These are phyloP conservation scores for Bidens hawaiensis DNA, from an alignment of 140 eudicot species.

Conservation along the genomic window DNA sequence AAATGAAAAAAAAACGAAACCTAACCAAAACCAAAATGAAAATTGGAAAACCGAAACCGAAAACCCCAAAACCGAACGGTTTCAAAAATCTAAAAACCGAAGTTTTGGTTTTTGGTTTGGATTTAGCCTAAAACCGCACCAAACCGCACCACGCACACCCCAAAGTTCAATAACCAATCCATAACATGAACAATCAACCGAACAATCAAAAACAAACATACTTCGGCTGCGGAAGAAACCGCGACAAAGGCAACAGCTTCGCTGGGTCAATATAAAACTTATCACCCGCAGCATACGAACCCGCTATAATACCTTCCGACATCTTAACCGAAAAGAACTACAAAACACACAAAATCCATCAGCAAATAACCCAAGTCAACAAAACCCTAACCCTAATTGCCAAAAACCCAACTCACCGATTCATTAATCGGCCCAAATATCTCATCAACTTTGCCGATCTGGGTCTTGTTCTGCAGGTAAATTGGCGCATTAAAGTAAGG, in stretches of 20 bases:
- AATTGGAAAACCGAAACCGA: too few species aligned
- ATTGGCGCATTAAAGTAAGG: constrained; percentile 93
- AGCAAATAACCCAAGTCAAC: neutral
- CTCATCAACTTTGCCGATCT: constrained; percentile 94
- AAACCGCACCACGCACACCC: neutral
- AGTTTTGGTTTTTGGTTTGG: too few species aligned
- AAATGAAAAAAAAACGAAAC: too few species aligned
- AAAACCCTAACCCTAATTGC: neutral
- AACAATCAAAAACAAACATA: constrained; percentile 23
- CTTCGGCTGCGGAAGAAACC: constrained; percentile 94
- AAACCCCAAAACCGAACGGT: neutral
- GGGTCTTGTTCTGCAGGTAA: constrained; percentile 83
- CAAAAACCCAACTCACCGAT: constrained; percentile 53
- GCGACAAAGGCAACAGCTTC: constrained; percentile 73
- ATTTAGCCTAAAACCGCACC: neutral
- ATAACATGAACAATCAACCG: neutral
- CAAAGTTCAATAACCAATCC: neutral
- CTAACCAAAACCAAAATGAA: too few species aligned
- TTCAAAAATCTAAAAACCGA: too few species aligned
- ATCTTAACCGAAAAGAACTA: constrained; percentile 32
- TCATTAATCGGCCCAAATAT: constrained; percentile 95
- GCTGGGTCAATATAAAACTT: constrained; percentile 87
- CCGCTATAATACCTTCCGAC: constrained; percentile 81
- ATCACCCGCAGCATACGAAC: constrained; percentile 72
- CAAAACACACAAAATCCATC: neutral